These are phyloP conservation scores for Hypomyces rosellus DNA, from an alignment of 2,329 filamentous ascomycete genomes.

Conservation along the genomic window DNA sequence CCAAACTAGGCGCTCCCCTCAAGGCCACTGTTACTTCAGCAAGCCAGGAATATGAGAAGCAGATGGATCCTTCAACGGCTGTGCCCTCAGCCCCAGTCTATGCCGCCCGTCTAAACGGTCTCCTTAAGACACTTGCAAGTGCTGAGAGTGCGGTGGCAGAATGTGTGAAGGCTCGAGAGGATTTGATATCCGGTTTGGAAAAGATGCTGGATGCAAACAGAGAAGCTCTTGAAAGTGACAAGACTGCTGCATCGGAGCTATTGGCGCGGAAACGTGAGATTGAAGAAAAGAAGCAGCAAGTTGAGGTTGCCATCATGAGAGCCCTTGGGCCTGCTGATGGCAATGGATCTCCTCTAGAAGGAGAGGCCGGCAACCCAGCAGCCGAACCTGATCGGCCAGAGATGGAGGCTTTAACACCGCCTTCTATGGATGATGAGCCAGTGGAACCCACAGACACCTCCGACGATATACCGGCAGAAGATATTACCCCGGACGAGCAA, in stretches of 20 bases:
- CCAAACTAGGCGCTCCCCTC: constrained; percentile 64
- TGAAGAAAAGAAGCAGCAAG: constrained; percentile 77
- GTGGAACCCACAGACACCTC: constrained; percentile 15
- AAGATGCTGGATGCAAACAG: constrained; percentile 72
- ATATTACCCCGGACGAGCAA: constrained; percentile 13
- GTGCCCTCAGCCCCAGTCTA: constrained; percentile 82
- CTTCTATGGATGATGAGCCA: constrained; percentile 46
- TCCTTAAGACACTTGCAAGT: constrained; percentile 82
- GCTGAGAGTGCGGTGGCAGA: constrained; percentile 87
- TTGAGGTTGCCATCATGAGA: constrained; percentile 87
- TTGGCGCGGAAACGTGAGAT: constrained; percentile 62
- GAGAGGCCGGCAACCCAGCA: constrained; percentile 38
- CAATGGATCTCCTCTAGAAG: constrained; percentile 40
- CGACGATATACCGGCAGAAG: constrained; percentile 10
- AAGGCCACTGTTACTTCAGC: constrained; percentile 64
- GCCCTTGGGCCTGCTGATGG: constrained; percentile 61
- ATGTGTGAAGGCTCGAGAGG: constrained; percentile 76
- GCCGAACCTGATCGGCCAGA: constrained; percentile 68
- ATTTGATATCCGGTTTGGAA: constrained; percentile 73
- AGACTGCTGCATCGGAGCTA: constrained; percentile 58
- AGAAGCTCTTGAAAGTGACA: constrained; percentile 62
- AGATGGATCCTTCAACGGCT: constrained; percentile 63
- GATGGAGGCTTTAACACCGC: constrained; percentile 83
- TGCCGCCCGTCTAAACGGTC: constrained; percentile 77
- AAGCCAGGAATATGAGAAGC: constrained; percentile 75